Conservation (phyloP, 176 grass and related monocot genomes). For the Alopecurus myosuroides region DNA sequence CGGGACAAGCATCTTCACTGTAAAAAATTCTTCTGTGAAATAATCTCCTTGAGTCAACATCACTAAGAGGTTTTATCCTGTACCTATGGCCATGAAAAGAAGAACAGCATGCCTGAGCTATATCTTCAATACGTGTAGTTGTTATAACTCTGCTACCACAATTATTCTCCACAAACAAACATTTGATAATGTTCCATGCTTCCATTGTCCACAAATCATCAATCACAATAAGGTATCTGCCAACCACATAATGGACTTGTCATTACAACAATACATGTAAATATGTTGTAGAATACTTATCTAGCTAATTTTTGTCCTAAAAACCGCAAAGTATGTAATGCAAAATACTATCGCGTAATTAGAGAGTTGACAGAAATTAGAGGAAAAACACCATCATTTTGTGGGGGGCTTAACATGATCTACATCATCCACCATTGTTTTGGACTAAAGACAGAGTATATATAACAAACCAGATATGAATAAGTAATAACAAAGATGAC, state of each 20-base stretch:
- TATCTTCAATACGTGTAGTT: not conserved
- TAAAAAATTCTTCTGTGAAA: not conserved
- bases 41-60: conserved; percentile 1
- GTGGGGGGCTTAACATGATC: not conserved
- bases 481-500: not conserved
- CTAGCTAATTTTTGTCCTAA: not conserved
- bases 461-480: not conserved
- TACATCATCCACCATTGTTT: not conserved
- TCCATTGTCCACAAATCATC: not conserved
- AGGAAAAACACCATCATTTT: not conserved
- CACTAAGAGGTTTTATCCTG: not conserved
- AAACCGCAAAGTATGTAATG: not conserved
- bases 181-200: not conserved
- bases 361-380: not conserved
- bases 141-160: not conserved
- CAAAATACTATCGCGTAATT: not conserved
- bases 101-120: not conserved
- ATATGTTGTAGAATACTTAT: not conserved
- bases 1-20: conserved; percentile 7
- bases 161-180: not conserved
- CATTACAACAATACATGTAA: not conserved
- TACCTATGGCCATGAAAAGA: not conserved
- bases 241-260: not conserved
- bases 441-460: not conserved
- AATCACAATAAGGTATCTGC: conserved; percentile 12